Base-by-base conservation (phyloP, 1,284 basidiomycete genomes). In the Apiotrichum gracile region DNA sequence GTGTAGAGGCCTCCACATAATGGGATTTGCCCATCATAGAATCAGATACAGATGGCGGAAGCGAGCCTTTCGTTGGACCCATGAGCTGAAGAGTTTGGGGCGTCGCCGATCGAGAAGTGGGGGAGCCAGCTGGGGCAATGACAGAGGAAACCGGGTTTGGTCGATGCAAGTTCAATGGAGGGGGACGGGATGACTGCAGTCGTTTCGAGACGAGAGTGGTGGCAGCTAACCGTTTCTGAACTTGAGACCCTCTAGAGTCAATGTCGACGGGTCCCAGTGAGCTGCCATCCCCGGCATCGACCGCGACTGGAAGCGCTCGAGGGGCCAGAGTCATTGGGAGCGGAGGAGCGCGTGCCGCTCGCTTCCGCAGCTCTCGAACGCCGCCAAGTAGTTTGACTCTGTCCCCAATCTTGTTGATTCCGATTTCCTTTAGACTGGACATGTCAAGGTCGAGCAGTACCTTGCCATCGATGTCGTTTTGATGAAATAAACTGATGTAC, bases 401-500 rank as follows among this genome's bases (percentile, higher is more conserved):
- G 70, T 97, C 92, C 6, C 93, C 93, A 39, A 97, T 85, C 72
- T 86, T 91, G 42, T 78, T 68, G 27, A 97, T 82, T 27, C 87
- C 87, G 82, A 96, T 88, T 75, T 96, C 92, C 70, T 86, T 89
- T 42, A 97, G 75, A 3, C 84, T 86, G 5, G 78, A 74, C 74
- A 91, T 87, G 66, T 96, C 91, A 35, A 97, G 77, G 64, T 97
- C 92, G 47, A 96, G 79, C 8, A 97, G 73, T 34, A 96, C 84
- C 67, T 88, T 85, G 10, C 92, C 91, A 41, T 88, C 78, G 61
- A 97, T 92, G 69, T 96, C 91, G 76, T 92, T 88, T 5, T 80
- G 78, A 47, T 80, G 82, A 76, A 97, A 97, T 0, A 81, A 40
- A 7, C 79, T 69, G 2, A 84, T 82, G 66, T 89, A 85, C 29